These are phyloP conservation scores for Thielaviopsis punctulata DNA, from an alignment of 2,329 filamentous ascomycete species.

Conservation along the genomic window DNA sequence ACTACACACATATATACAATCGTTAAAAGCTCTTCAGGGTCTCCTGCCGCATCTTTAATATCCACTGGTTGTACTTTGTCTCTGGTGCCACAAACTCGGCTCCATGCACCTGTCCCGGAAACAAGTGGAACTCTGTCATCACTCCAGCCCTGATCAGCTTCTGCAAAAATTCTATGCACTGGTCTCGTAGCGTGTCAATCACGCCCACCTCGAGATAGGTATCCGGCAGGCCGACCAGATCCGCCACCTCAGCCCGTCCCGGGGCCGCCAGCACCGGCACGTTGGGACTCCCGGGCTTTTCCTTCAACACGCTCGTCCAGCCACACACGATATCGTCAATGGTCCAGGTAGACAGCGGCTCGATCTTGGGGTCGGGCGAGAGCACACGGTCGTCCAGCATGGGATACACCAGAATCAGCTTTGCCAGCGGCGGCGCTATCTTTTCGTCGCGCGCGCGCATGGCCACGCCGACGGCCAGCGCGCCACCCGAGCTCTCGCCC, in stretches of 20 bases:
- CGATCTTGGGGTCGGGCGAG: conserved; percentile 7
- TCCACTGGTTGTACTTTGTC: neutral
- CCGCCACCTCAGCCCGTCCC: conserved; percentile 13
- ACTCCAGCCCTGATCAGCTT: conserved; percentile 19
- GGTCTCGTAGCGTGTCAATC: conserved; percentile 23
- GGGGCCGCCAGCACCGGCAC: conserved; percentile 15
- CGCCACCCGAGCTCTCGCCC: conserved; percentile 14
- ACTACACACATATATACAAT: too few species aligned
- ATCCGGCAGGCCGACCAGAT: conserved; percentile 18
- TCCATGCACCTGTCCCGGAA: conserved; percentile 22
- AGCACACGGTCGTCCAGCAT: conserved; percentile 20
- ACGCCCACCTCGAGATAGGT: conserved; percentile 24
- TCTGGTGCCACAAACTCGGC: conserved; percentile 7
- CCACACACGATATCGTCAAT: conserved; percentile 13
- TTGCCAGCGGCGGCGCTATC: conserved; percentile 16
- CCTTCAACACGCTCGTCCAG: conserved; percentile 15
- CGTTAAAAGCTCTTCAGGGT: neutral
- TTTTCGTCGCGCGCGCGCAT: conserved; percentile 23
- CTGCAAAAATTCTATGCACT: conserved; percentile 18
- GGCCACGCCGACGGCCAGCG: conserved; percentile 15
- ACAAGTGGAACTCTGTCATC: conserved; percentile 24
- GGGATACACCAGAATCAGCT: conserved; percentile 20
- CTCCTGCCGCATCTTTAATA: neutral
- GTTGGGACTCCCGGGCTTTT: conserved; percentile 10
- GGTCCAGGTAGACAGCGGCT: conserved; percentile 11